These are phyloP conservation scores for Coniella lustricola DNA, from an alignment of 2,329 filamentous ascomycete genomes.

Conservation along the genomic window DNA sequence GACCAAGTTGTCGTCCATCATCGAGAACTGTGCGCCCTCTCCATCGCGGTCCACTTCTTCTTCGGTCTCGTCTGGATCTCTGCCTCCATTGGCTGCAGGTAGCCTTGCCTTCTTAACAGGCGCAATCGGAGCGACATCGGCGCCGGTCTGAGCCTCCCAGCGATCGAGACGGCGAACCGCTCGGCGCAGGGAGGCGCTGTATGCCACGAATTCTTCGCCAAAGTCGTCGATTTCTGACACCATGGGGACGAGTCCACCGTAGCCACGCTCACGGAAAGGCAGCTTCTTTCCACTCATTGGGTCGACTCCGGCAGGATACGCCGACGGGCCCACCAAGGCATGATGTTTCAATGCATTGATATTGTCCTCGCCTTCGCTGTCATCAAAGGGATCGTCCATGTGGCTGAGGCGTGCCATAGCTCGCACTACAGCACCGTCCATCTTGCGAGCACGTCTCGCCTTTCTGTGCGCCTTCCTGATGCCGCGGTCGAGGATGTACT, in stretches of 20 bases:
- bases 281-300: constrained; percentile 19
- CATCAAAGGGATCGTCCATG: constrained; percentile 49
- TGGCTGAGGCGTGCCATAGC: constrained; percentile 57
- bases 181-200: constrained; percentile 59
- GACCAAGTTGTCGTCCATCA: constrained; percentile 11
- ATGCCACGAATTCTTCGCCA: constrained; percentile 64
- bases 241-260: constrained; percentile 59
- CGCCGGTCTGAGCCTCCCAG: constrained; percentile 52
- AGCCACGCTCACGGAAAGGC: constrained; percentile 48
- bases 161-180: constrained; percentile 58
- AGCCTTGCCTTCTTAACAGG: constrained; percentile 35
- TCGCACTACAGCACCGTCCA: constrained; percentile 59
- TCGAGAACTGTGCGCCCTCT: constrained; percentile 18
- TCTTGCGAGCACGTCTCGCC: constrained; percentile 43
- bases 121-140: constrained; percentile 39
- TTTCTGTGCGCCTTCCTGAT: constrained; percentile 59
- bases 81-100: constrained; percentile 21
- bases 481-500: constrained; percentile 72
- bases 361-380: constrained; percentile 54
- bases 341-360: constrained; percentile 26
- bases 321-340: constrained; percentile 17
- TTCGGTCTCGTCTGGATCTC: constrained; percentile 27
- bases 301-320: constrained; percentile 13
- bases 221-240: constrained; percentile 62
- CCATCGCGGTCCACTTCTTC: constrained; percentile 27